Base-by-base conservation (phyloP, 306 rosid genomes). In the Urtica urens region DNA sequence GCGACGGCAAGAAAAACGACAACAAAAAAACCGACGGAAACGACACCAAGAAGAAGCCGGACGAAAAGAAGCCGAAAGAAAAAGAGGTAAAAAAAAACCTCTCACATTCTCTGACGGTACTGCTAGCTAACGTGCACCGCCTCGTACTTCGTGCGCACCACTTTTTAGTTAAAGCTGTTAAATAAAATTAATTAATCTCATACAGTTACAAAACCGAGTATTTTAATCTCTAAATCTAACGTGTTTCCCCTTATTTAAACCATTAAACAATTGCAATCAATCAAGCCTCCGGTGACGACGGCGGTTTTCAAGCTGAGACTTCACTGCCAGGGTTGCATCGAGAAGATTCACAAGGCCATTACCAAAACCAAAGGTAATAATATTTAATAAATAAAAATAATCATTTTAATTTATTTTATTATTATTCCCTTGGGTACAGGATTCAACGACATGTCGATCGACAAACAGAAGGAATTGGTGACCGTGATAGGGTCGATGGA, bases 401-500 rank as follows among this genome's bases (percentile, higher is more conserved):
- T 3, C 27, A 27, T 4, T 11, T 4, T 4, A 27, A 11, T 4
- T 10, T 28, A 21, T 46, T 8, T 0, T 38, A 38, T 26, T 11
- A 22, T 49, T 21, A 20, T 48, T 60, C n/a, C n/a, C n/a, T n/a
- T n/a, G 25, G 23, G 15, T 64, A 18, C 31, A 85, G 99, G 94
- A 12, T 67, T 50, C 27, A 21, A 57, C 5, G 69, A 73, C 0
- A 58, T 82, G 70, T 39, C 38, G 1, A 25, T 80, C 7, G 94
- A 83, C 48, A 76, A 2, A 49, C 72, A 73, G 59, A 83, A 78
- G 60, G 87, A 78, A 0, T 46, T 53, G 15, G 65, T 83, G 55
- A 78, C 60, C 0, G 87, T 80, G 53, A 83, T 69, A 21, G 93
- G 85, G 2, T 52, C 79, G 0, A 75, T 83, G 85, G 96, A 83